These are phyloP conservation scores for Cladosporium cucumerinum DNA, from an alignment of 2,329 filamentous ascomycete species.

Conservation along the genomic window DNA sequence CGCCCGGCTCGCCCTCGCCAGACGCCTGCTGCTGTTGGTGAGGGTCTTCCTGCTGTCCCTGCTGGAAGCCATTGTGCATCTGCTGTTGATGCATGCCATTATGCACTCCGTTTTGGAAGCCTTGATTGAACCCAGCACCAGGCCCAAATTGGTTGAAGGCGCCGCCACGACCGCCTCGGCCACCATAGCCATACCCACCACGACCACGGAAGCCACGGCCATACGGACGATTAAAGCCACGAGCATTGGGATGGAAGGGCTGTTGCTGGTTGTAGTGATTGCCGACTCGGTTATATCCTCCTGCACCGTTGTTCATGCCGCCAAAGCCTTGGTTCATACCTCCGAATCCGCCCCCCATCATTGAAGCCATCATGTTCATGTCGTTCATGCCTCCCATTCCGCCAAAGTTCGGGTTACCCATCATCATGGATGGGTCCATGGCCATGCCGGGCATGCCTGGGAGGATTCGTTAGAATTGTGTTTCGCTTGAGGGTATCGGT, in stretches of 20 bases:
- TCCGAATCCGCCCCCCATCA: conserved; percentile 40
- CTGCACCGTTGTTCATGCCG: conserved; percentile 49
- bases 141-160: conserved; percentile 17
- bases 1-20: conserved; percentile 13
- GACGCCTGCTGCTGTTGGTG: conserved; percentile 21
- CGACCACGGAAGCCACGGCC: conserved; percentile 39
- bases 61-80: conserved; percentile 23
- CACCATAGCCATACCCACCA: conserved; percentile 27
- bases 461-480: neutral
- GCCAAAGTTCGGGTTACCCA: conserved; percentile 63
- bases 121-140: conserved; percentile 8
- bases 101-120: conserved; percentile 11
- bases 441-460: conserved; percentile 76
- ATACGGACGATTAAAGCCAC: conserved; percentile 62
- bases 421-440: conserved; percentile 70
- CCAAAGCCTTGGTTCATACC: conserved; percentile 47
- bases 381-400: conserved; percentile 73
- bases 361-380: conserved; percentile 57
- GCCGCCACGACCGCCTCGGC: conserved; percentile 15
- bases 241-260: conserved; percentile 53
- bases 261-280: conserved; percentile 38
- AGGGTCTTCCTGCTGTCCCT: conserved; percentile 21
- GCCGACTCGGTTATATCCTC: conserved; percentile 45
- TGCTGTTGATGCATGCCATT: conserved; percentile 23
- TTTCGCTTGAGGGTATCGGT: neutral